These are phyloP conservation scores for Debaryomyces udenii DNA, from an alignment of 1,139 yeast genomes.

Conservation along the genomic window DNA sequence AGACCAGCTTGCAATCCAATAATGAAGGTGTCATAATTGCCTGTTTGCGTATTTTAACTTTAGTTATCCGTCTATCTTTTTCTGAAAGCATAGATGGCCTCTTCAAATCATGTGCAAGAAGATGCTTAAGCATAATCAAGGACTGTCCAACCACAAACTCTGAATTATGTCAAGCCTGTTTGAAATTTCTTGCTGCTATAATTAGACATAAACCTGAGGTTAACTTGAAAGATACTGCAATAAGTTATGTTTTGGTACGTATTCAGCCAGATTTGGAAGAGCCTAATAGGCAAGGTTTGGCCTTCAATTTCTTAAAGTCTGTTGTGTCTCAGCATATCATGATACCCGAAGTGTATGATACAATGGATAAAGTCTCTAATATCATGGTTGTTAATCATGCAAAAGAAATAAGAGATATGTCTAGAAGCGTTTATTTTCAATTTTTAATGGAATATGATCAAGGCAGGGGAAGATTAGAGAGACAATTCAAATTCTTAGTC, in stretches of 20 bases:
- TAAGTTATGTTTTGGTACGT: conserved; percentile 75
- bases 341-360: conserved; percentile 88
- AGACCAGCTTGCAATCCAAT: conserved; percentile 59
- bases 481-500: conserved; percentile 81
- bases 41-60: conserved; percentile 63
- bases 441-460: conserved; percentile 95
- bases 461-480: conserved; percentile 81
- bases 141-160: conserved; percentile 78
- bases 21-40: conserved; percentile 78
- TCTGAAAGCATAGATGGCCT: conserved; percentile 54
- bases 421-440: conserved; percentile 81
- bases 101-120: conserved; percentile 62
- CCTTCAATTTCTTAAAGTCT: conserved; percentile 80
- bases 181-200: conserved; percentile 73
- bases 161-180: conserved; percentile 80
- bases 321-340: conserved; percentile 71
- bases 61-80: conserved; percentile 65
- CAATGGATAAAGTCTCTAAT: conserved; percentile 78
- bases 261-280: conserved; percentile 89
- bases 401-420: conserved; percentile 79
- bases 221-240: conserved; percentile 67
- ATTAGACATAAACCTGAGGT: conserved; percentile 71
- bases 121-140: conserved; percentile 66
- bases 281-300: conserved; percentile 85
- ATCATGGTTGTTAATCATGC: conserved; percentile 92